Percentiles rank a stretch among this genome's conserved stretches.
These are phyloP conservation scores for Calvatia gigantea DNA, from an alignment of 768 basidiomycete species.

Conservation along the genomic window DNA sequence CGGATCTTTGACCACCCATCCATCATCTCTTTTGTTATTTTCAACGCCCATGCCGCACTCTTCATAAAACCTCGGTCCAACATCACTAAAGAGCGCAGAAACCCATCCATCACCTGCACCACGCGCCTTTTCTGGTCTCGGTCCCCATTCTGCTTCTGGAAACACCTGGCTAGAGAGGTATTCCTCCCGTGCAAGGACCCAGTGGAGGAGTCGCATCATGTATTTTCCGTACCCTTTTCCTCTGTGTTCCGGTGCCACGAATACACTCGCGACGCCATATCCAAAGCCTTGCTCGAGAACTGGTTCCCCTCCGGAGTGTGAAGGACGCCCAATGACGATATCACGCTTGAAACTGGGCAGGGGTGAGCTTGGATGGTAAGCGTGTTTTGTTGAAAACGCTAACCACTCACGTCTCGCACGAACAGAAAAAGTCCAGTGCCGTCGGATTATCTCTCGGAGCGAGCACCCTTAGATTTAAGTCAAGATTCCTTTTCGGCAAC, in stretches of 20 bases:
- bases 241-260: slow-evolving; percentile 45
- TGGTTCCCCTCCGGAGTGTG: neutral
- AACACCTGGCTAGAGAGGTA: slow-evolving; percentile 16
- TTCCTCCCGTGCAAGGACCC: slow-evolving; percentile 24
- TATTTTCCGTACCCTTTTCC: slow-evolving; percentile 55
- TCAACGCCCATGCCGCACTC: slow-evolving; percentile 18
- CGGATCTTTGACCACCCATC: slow-evolving; percentile 37
- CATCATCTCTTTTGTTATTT: slow-evolving; percentile 20
- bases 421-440: slow-evolving; percentile 52
- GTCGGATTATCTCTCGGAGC: slow-evolving; percentile 47
- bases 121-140: slow-evolving; percentile 16
- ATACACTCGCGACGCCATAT: slow-evolving; percentile 57
- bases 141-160: slow-evolving; percentile 23
- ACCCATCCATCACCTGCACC: slow-evolving; percentile 18
- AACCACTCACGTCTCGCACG: slow-evolving; percentile 56
- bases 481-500: neutral
- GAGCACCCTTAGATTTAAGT: slow-evolving; percentile 43
- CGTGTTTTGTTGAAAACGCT: neutral
- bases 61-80: slow-evolving; percentile 22
- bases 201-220: slow-evolving; percentile 64
- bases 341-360: slow-evolving; percentile 27
- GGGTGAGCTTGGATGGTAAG: neutral
- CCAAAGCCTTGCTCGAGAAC: slow-evolving; percentile 31
- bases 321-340: slow-evolving; percentile 22
- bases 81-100: slow-evolving; percentile 27